A percentile compares a stretch with the other conserved stretches of the same genome.
phyloP scores from a whole-genome alignment of 208 protist species.

The Leishmania amazonensis region DNA sequence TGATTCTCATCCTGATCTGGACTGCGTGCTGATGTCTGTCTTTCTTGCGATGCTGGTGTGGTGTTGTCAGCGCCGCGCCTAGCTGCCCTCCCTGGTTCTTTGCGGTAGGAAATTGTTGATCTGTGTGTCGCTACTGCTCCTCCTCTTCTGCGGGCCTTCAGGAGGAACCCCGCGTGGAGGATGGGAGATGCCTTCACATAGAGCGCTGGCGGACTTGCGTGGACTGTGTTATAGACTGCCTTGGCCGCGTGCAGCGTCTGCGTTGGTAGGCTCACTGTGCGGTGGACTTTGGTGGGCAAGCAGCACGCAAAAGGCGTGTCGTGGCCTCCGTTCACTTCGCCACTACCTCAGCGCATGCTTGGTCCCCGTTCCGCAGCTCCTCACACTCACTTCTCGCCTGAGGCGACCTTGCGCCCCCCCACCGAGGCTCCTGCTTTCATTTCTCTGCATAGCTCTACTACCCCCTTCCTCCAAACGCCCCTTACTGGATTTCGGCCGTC shows the following conservation, averaged over 20 bases:
- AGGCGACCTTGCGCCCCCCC: not conserved
- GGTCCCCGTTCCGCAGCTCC: not conserved
- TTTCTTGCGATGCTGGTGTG: not conserved
- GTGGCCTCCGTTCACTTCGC: not conserved
- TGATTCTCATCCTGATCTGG: not conserved
- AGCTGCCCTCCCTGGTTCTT: not conserved
- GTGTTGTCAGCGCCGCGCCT: not conserved
- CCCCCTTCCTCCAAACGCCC: not conserved
- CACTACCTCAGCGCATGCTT: not conserved
- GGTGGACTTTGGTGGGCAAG: not conserved
- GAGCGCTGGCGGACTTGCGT: not conserved
- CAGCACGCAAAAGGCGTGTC: not conserved
- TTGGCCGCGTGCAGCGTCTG: not conserved
- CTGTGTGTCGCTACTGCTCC: not conserved
- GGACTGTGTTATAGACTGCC: not conserved
- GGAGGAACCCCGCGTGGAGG: too few relatives aligned
- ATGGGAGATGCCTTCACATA: not conserved
- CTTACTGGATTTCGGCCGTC: not conserved
- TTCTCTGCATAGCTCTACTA: not conserved
- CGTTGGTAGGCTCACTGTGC: not conserved
- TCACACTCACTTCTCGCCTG: not conserved
- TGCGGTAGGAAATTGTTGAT: not conserved
- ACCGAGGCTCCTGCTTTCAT: not conserved
- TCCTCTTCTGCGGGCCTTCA: not conserved
- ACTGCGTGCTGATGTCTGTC: not conserved